These are phyloP conservation scores for Ustilago nuda DNA, from an alignment of 1,284 basidiomycete genomes.

Conservation along the genomic window DNA sequence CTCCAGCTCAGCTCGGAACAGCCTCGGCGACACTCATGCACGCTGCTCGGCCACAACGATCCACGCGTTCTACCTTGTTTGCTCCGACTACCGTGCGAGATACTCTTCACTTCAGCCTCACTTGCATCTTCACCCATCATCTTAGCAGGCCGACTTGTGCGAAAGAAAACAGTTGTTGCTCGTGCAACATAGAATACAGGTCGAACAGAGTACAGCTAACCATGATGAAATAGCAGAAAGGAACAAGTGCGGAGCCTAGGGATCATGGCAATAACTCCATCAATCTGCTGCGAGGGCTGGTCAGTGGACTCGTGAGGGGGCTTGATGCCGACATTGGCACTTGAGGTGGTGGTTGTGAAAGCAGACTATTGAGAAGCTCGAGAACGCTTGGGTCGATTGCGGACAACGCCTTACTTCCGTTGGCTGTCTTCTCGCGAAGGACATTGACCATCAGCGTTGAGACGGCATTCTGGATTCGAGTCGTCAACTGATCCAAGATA, in stretches of 20 bases:
- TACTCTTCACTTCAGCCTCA: background rate
- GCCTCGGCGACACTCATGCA: conserved; percentile 1
- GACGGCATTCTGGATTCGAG: conserved; percentile 59
- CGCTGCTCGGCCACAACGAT: background rate
- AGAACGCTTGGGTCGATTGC: conserved; percentile 25
- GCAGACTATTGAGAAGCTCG: conserved; percentile 33
- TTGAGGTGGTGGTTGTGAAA: conserved; percentile 21
- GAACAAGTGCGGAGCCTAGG: background rate
- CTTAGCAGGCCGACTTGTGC: background rate
- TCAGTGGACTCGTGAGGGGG: conserved; percentile 29
- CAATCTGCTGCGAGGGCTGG: conserved; percentile 19
- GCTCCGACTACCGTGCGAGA: background rate
- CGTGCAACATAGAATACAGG: conserved; percentile 12
- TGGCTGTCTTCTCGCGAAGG: conserved; percentile 31
- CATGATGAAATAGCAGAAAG: background rate
- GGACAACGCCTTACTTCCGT: conserved; percentile 14
- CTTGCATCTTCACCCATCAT: background rate
- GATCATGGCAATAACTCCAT: conserved; percentile 26
- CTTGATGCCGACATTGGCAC: conserved; percentile 3
- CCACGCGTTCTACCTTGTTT: background rate
- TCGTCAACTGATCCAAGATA: conserved; percentile 64
- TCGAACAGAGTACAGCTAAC: background rate
- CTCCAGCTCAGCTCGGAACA: conserved; percentile 10
- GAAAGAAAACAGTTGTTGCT: background rate
- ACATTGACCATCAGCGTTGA: conserved; percentile 47